Base-by-base conservation (phyloP, 495 filamentous ascomycete genomes). In the Neurospora sp. region DNA sequence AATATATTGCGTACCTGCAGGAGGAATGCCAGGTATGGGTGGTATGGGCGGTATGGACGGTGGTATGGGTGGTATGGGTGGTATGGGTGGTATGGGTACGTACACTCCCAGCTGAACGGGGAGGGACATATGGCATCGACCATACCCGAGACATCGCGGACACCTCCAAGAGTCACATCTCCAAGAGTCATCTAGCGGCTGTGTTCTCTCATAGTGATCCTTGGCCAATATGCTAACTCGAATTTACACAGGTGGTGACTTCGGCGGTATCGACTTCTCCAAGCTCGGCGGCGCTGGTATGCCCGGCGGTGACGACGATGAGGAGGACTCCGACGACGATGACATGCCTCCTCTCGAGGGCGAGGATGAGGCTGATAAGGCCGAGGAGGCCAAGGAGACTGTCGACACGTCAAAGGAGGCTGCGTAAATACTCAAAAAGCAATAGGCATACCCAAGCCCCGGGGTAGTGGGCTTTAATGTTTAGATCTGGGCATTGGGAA, bases 191-290 rank as follows among this genome's bases (percentile, higher is more conserved):
- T 23, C 69, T 41, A 35, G 27, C 39, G 42, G 39, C 59, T 39
- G 48, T 66, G 8, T 39, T 40, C 69, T 23, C 39, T 39, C 38
- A 5, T 41, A 38, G 27, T 42, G 1, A 48, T 18, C 11, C 46
- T 35, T 66, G 54, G 27, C 14, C 31, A 39, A 39, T 16, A 70
- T 69, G 70, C 71, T 72, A 75, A 70, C 74, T 74, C 37, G 39
- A 18, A 18, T 71, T 3, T 38, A 40, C 71, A 75, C 75, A 73
- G 86, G 86, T 71, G 88, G 85, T 71, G 90, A 90, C 79, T 90
- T 92, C 74, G 87, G 89, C 72, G 88, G 89, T 41, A 89, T 93
- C 81, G 92, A 97, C 83, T 97, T 97, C 90, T 96, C 92, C 78
- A 97, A 97, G 86, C 92, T 97, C 75, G 94, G 91, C 44, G 84